phyloP scores from a whole-genome alignment of 2,329 filamentous ascomycete genomes.

The Pseudopithomyces maydicus region DNA sequence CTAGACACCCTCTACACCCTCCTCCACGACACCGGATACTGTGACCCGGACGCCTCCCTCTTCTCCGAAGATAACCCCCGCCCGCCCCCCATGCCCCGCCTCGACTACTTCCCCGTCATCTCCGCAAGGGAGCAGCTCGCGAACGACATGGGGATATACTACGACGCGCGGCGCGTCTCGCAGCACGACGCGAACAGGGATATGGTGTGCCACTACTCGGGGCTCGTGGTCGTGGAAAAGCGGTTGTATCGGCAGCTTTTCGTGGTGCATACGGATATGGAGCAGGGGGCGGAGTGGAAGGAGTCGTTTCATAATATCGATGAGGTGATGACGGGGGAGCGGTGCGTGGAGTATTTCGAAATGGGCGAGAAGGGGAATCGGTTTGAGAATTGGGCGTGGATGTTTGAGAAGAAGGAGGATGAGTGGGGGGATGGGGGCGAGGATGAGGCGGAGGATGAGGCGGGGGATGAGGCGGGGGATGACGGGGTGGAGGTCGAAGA shows the following conservation, averaged over 20 bases:
- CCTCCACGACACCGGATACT: conserved; percentile 24
- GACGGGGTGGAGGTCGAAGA: too few relatives aligned
- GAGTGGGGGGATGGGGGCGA: background rate
- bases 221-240: conserved; percentile 23
- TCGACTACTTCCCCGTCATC: conserved; percentile 38
- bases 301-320: conserved; percentile 28
- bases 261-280: conserved; percentile 37
- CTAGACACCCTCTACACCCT: conserved; percentile 31
- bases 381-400: conserved; percentile 37
- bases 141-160: conserved; percentile 29
- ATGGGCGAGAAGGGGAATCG: conserved; percentile 21
- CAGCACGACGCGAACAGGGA: conserved; percentile 28
- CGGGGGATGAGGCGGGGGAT: too few relatives aligned
- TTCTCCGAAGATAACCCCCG: background rate
- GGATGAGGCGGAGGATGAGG: too few relatives aligned
- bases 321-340: conserved; percentile 34
- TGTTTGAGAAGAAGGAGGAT: conserved; percentile 13
- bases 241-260: conserved; percentile 38
- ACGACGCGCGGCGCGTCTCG: conserved; percentile 21
- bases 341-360: conserved; percentile 29
- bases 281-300: conserved; percentile 24
- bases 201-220: conserved; percentile 34
- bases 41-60: conserved; percentile 29
- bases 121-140: conserved; percentile 24
- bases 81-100: conserved; percentile 11